Conservation (phyloP, 106 monocot genomes). For the Allium cepa region DNA sequence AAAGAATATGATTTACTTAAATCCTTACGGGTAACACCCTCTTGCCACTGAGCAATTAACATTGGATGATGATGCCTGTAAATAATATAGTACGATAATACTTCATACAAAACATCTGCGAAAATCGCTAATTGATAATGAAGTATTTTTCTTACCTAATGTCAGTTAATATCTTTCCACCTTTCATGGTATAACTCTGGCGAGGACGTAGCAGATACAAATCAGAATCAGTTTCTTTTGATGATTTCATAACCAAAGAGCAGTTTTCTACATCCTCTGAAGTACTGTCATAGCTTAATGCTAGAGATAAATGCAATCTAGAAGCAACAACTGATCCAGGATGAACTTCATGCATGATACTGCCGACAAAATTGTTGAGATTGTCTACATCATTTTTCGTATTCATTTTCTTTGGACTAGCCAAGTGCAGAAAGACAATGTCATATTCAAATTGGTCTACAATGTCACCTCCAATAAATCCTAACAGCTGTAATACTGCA, state of each 20-base stretch:
- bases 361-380: slow-evolving; percentile 60
- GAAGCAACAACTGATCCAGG: slow-evolving; percentile 51
- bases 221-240: slow-evolving; percentile 50
- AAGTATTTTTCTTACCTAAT: slow-evolving; percentile 39
- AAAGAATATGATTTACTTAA: slow-evolving; percentile 37
- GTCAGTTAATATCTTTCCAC: slow-evolving; percentile 44
- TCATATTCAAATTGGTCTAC: slow-evolving; percentile 68
- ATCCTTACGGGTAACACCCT: slow-evolving; percentile 72
- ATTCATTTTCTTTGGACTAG: slow-evolving; percentile 19
- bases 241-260: slow-evolving; percentile 20
- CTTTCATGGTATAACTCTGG: slow-evolving; percentile 86
- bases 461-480: slow-evolving; percentile 52
- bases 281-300: slow-evolving; percentile 60
- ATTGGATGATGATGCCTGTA: slow-evolving; percentile 82
- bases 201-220: slow-evolving; percentile 66
- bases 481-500: slow-evolving; percentile 37
- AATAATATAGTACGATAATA: slow-evolving; percentile 1
- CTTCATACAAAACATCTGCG: too few species aligned
- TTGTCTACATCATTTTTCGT: slow-evolving; percentile 38
- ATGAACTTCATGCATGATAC: slow-evolving; percentile 36
- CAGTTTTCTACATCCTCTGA: slow-evolving; percentile 15
- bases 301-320: slow-evolving; percentile 62
- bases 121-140: too few species aligned
- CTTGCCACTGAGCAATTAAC: slow-evolving; percentile 83
- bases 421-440: slow-evolving; percentile 67